Base-by-base conservation (phyloP, 2,329 filamentous ascomycete genomes). In the Epichloe festucae region DNA sequence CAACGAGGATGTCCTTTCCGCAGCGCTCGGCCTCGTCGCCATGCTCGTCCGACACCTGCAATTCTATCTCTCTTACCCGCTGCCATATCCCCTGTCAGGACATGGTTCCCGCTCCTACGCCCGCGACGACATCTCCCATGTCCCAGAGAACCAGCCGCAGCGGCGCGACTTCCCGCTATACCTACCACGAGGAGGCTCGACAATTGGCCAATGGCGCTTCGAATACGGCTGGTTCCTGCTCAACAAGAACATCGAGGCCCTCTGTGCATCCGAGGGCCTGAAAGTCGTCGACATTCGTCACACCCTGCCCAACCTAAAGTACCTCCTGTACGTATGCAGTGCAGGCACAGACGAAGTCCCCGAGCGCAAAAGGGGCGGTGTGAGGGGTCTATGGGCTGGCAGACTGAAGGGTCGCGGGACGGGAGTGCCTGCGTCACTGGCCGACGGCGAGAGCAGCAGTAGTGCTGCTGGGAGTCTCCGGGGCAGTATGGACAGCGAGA, bases 161-260 rank as follows among this genome's bases (percentile, higher is more conserved):
- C 77, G 82, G 45, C 75, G 83, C 50, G 82, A 81, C 5, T 98
- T 95, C 60, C 93, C 93, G 0, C 76, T 98, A 0, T 90, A 90
- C 66, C 63, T 81, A 0, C 75, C 75, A 0, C 69, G 76, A 2
- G 77, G 78, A 15, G 78, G 77, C 67, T 86, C 70, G n/a, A 77
- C 62, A 0, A 77, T 79, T 2, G 81, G 89, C 0, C 81, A 89
- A 45, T 97, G 91, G 70, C 83, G 91, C 2, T 97, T 97, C 66
- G 91, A 97, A 60, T 98, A 97, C 65, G 93, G 77, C 11, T 93
- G 95, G 63, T 98, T 97, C 61, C 72, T 97, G n/a, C 76, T 98
- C 14, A 97, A 97, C 71, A 96, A 97, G 68, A 75, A 97, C 62
- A 90, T 98, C 52, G 90, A 97, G 59, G 69, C 74, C 0, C 70